Evolutionary conservation across 2,329 filamentous ascomycete species (phyloP), one percentile per base, ranked within the genome.

Genomic region (Dactylellina leptospora): DNA sequence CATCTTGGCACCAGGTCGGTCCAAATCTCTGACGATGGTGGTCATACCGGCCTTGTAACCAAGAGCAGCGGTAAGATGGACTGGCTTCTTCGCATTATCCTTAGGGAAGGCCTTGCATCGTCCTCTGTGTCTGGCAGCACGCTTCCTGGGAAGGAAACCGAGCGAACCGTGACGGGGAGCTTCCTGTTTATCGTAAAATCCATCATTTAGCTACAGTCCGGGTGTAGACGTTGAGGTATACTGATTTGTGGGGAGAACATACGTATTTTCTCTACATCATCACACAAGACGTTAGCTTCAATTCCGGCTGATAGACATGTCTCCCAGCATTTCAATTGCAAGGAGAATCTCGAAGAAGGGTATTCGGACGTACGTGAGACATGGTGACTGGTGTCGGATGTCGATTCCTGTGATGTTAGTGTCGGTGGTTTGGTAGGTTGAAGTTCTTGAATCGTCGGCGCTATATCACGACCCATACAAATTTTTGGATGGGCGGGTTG

Each of bases 41-140:
- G 92, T 97, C 95, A 99, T 99, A 83, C 95, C 95, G 82, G 95
- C 95, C 92, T 99, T 99, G 90, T 99, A 99, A 83, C 95, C 95
- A 89, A 97, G 93, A 81, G 92, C 85, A 81, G 95, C 95, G 76
- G 95, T 99, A 80, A 99, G 88, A 88, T 99, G 95, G 83, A 97
- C 92, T 80, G 93, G 91, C 90, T 97, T 96, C 91, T 97, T 97
- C 81, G 92, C 86, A 87, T 99, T 93, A 91, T 99, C 95, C 90
- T 97, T 97, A 82, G 95, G 95, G 89, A 99, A 99, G 84, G 76
- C 74, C 75, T 97, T 97, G 82, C 97, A 93, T 88, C 96, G 96
- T 83, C 93, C 93, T 80, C 93, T 86, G 85, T 97, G 93, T 81
- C 93, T 88, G 83, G 92, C 87, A 80, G 92, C 92, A 73, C 60